Evolutionary conservation across 306 rosid species (phyloP).

Genomic region (Sophora flavescens): DNA sequence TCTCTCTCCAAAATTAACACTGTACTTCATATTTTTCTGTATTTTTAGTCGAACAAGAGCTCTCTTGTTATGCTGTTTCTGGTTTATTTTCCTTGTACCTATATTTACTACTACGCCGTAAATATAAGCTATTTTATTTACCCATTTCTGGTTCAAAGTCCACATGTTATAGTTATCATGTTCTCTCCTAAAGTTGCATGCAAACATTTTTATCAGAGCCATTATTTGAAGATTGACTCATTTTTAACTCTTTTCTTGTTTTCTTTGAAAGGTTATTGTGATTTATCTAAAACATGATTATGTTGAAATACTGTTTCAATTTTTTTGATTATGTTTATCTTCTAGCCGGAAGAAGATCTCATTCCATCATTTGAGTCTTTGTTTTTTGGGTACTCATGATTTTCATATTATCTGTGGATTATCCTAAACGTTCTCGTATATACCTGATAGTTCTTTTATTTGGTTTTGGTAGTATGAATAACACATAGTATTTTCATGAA

Average conservation of each 20-base stretch:
- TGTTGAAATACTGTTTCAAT: neutral
- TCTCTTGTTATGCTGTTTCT: neutral
- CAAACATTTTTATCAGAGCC: neutral
- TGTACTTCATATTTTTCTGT: no score
- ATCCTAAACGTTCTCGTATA: neutral
- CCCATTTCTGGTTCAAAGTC: neutral
- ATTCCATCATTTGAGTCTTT: neutral
- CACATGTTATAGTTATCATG: neutral
- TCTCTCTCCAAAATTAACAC: no score
- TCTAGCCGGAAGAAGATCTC: neutral
- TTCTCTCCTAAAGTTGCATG: neutral
- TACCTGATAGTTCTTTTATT: neutral
- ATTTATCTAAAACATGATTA: neutral
- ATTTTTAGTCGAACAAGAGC: no score
- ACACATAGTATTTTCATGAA: neutral
- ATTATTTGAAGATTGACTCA: neutral
- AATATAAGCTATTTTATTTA: neutral
- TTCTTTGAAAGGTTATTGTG: no score
- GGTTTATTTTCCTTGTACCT: neutral
- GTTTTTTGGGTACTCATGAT: no score
- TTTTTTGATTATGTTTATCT: neutral
- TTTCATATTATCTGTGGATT: neutral
- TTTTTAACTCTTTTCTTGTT: neutral
- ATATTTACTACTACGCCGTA: neutral
- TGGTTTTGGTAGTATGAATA: neutral